phyloP scores from a whole-genome alignment of 129 eudicot genomes.

The Oenanthe sinensis region DNA sequence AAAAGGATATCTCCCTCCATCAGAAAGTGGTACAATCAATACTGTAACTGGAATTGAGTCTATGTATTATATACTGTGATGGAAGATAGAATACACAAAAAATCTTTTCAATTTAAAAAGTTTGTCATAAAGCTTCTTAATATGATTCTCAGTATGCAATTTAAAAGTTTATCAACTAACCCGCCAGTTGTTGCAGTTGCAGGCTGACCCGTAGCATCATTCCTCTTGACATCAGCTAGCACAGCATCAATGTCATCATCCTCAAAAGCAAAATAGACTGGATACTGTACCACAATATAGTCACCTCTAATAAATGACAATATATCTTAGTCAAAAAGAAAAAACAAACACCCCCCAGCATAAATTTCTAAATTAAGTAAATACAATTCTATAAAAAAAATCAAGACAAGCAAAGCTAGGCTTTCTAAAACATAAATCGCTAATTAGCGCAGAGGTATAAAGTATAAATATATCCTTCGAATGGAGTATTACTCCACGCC shows the following conservation, averaged over 20 bases:
- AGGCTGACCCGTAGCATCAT: slow-evolving; percentile 90
- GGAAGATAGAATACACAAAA: not conserved
- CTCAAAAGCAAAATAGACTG: slow-evolving; percentile 95
- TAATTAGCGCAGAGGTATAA: not conserved
- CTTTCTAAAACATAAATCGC: not conserved
- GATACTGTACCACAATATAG: slow-evolving; percentile 56
- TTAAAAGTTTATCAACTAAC: slow-evolving; percentile 37
- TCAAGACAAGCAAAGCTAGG: not conserved
- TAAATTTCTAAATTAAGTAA: not conserved
- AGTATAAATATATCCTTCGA: not conserved
- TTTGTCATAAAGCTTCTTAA: not conserved
- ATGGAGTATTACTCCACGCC: not conserved
- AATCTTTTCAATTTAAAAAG: not conserved
- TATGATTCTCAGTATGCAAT: not conserved
- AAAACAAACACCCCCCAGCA: not conserved
- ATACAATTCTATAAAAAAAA: not conserved
- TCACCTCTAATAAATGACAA: not conserved
- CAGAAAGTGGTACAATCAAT: not conserved
- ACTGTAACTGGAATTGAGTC: not conserved
- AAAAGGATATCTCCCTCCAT: not conserved
- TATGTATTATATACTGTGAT: not conserved
- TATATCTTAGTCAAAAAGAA: not conserved
- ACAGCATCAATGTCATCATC: slow-evolving; percentile 64
- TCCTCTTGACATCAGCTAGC: slow-evolving; percentile 71
- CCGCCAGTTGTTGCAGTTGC: slow-evolving; percentile 99